Percentiles rank a stretch among this genome's conserved stretches.
phyloP scores from a whole-genome alignment of 192 early-diverging fungal species.

The Podila epicladia region DNA sequence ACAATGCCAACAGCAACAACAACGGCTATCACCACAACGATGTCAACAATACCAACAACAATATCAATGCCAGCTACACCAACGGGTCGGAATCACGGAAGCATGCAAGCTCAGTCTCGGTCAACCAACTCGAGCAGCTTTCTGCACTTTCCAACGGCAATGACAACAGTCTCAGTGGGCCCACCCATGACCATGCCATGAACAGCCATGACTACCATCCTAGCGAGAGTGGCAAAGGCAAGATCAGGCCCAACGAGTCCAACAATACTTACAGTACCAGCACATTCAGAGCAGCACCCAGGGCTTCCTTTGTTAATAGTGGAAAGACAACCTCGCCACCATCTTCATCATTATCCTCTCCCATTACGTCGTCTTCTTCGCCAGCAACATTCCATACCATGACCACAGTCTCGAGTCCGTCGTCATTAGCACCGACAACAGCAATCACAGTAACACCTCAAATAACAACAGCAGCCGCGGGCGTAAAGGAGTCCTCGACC shows the following conservation, averaged over 20 bases:
- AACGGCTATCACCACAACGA: neutral
- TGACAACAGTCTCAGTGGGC: neutral
- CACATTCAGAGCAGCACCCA: constrained; percentile 16
- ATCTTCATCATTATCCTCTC: neutral
- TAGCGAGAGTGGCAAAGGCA: constrained; percentile 1
- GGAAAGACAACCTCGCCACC: neutral
- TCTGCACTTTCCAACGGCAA: neutral
- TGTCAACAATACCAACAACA: neutral
- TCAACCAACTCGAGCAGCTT: constrained; percentile 25
- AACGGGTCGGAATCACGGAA: constrained; percentile 16
- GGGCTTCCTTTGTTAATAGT: neutral
- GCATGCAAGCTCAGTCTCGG: constrained; percentile 43
- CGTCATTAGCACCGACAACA: neutral
- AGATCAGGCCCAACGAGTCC: constrained; percentile 32
- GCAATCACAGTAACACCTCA: neutral
- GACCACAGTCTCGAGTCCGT: neutral
- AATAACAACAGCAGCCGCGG: neutral
- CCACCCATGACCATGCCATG: neutral
- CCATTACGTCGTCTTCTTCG: neutral
- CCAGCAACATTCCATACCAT: neutral
- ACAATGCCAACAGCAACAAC: constrained; percentile 3
- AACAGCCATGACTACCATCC: neutral
- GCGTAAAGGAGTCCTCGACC: neutral
- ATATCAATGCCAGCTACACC: neutral
- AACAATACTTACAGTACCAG: constrained; percentile 26